Percentiles rank a stretch among this genome's conserved stretches.
These are phyloP conservation scores for Colletotrichum abscissum DNA, from an alignment of 2,329 filamentous ascomycete genomes.

Conservation along the genomic window DNA sequence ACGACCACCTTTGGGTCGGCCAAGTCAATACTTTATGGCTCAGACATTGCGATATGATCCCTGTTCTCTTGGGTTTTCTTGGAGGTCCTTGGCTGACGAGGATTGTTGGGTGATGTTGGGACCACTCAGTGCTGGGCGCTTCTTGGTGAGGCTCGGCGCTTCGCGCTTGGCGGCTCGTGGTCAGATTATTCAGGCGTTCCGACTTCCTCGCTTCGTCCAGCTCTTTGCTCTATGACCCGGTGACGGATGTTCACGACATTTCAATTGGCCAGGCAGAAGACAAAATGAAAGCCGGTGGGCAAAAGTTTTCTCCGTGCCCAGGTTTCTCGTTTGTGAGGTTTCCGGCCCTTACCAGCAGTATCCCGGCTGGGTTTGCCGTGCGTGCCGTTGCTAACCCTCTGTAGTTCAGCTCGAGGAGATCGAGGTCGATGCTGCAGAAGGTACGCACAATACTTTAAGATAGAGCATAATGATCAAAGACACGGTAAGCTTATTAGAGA, in stretches of 20 bases:
- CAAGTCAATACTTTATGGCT: constrained; percentile 21
- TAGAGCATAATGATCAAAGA: too few relatives aligned
- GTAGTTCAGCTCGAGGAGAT: too few relatives aligned
- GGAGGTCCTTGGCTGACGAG: constrained; percentile 22
- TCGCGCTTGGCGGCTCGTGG: constrained; percentile 21
- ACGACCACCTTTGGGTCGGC: constrained; percentile 16
- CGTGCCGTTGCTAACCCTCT: too few relatives aligned
- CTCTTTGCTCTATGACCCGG: neutral
- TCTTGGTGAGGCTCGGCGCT: constrained; percentile 31
- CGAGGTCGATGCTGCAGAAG: too few relatives aligned
- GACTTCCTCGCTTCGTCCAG: neutral
- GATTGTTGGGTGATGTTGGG: constrained; percentile 15
- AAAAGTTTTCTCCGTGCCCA: neutral
- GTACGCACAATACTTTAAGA: too few relatives aligned
- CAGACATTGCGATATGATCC: neutral
- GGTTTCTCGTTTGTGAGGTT: neutral
- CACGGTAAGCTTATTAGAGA: too few relatives aligned
- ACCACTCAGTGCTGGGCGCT: constrained; percentile 20
- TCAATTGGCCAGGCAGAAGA: too few relatives aligned
- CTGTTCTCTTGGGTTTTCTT: constrained; percentile 3
- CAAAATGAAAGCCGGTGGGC: neutral
- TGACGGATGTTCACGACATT: too few relatives aligned
- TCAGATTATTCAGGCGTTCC: constrained; percentile 2
- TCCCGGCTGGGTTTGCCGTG: too few relatives aligned
- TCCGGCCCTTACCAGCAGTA: neutral